Evolutionary conservation across 225 moss, liverwort and hornwort species (phyloP), one percentile per base, ranked within the genome.

Genomic region (Neckera pumila): DNA sequence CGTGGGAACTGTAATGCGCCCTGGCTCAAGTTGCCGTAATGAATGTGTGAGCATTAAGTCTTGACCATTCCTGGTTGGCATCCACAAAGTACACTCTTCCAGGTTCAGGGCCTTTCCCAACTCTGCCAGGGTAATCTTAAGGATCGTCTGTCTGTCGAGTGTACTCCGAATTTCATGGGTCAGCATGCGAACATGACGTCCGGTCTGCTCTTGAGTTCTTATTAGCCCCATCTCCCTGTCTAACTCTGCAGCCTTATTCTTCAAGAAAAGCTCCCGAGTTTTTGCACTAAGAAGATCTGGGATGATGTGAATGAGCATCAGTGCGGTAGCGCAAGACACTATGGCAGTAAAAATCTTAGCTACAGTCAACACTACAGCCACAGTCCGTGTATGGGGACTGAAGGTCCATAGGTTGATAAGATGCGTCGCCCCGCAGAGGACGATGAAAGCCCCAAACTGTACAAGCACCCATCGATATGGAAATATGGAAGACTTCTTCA

Each of bases 381-480:
- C 94, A 47, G 94, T 95, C 75, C 94, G 91, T 13, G 94, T 90
- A 38, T 95, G 93, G 23, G 93, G 86, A 85, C 91, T 92, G 84
- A 93, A 95, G 40, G 94, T 95, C 94, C 94, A 95, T 74, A 95
- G 84, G 86, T 91, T 95, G 85, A 95, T 95, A 14, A 95, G 91
- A 88, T 95, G 94, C 34, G 94, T 95, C 54, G 94, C 89, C 62
- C 94, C 94, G 63, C 94, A 95, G 36, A 95, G 92, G 81, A 95
- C 94, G 81, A 95, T 95, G 86, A 95, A 95, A 58, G 94, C 93
- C 77, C 94, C 94, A 57, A 95, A 95, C 84, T 95, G 94, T 80
- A 95, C 94, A 83, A 95, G 93, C 45, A 95, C 93, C 94, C 94
- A 95, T 86, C 94, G 92, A 76, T 95, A 95, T 16, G 94, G 94